Conservation (phyloP, 257 asterid genomes). For the Misopates orontium region DNA sequence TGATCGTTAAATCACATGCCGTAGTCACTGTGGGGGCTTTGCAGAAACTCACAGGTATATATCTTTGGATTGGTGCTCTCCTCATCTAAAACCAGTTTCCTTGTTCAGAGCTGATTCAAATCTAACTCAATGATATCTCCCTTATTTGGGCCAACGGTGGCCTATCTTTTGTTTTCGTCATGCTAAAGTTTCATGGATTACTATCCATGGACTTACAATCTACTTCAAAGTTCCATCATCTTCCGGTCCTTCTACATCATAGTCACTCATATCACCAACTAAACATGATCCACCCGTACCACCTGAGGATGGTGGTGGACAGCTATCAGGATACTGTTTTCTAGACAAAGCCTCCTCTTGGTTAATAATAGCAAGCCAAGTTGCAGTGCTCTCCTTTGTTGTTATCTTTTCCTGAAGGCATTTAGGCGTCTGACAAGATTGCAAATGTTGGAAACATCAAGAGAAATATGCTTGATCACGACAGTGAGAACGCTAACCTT, state of each 20-base stretch:
- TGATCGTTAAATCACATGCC: slow-evolving; percentile 48
- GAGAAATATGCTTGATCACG: slow-evolving; percentile 56
- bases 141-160: slow-evolving; percentile 41
- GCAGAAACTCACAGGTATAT: slow-evolving; percentile 52
- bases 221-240: slow-evolving; percentile 30
- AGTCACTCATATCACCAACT: slow-evolving; percentile 39
- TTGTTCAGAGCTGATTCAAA: slow-evolving; percentile 38
- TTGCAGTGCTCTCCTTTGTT: slow-evolving; percentile 56
- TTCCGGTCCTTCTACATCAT: slow-evolving; percentile 53
- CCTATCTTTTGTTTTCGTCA: slow-evolving; percentile 18
- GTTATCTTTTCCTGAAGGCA: slow-evolving; percentile 62
- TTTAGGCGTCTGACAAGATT: slow-evolving; percentile 47
- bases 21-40: slow-evolving; percentile 54
- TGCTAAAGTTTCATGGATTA: slow-evolving; percentile 31
- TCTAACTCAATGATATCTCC: slow-evolving; percentile 49
- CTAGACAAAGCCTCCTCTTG: slow-evolving; percentile 52
- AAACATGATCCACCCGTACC: slow-evolving; percentile 37
- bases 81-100: slow-evolving; percentile 39
- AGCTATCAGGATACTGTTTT: slow-evolving; percentile 39
- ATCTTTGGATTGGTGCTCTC: slow-evolving; percentile 33
- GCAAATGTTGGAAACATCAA: slow-evolving; percentile 46
- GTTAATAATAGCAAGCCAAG: slow-evolving; percentile 56
- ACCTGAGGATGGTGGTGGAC: slow-evolving; percentile 22
- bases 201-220: slow-evolving; percentile 40
- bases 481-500: slow-evolving; percentile 53